Percentiles rank a stretch among this genome's conserved stretches.
Conservation (phyloP, 306 rosid species). For the Lathyrus aphaca region DNA sequence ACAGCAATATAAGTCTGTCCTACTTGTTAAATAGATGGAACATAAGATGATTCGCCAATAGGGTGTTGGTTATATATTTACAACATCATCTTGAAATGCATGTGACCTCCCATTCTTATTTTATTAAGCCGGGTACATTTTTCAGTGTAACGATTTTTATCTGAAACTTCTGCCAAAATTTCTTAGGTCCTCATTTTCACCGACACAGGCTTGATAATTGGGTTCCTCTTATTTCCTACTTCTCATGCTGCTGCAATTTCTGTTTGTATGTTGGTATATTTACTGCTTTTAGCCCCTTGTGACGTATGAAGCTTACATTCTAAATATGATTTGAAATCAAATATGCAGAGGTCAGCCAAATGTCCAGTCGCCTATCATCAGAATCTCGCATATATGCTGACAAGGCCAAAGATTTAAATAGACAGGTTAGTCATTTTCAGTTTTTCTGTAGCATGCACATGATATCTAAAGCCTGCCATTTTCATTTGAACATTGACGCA, state of each 20-base stretch:
- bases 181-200: constrained; percentile 1
- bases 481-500: not conserved
- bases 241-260: not conserved
- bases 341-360: constrained; percentile 96
- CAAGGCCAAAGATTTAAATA: constrained; percentile 88
- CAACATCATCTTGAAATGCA: constrained; percentile 15
- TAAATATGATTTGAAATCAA: constrained; percentile 35
- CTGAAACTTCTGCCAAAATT: constrained; percentile 25
- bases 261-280: constrained; percentile 15
- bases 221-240: constrained; percentile 19
- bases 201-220: constrained; percentile 7
- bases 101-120: constrained; percentile 22
- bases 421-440: constrained; percentile 73
- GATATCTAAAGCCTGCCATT: too few species aligned
- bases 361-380: constrained; percentile 92
- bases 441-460: constrained; percentile 18
- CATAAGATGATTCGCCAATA: constrained; percentile 23
- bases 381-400: constrained; percentile 95
- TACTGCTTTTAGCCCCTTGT: constrained; percentile 32
- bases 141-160: constrained; percentile 8
- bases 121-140: constrained; percentile 1
- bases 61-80: not conserved
- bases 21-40: constrained; percentile 23
- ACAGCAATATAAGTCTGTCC: constrained; percentile 20
- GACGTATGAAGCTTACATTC: constrained; percentile 7